Conservation (phyloP, 2,329 filamentous ascomycete genomes). For the Bipolaris bicolor region DNA sequence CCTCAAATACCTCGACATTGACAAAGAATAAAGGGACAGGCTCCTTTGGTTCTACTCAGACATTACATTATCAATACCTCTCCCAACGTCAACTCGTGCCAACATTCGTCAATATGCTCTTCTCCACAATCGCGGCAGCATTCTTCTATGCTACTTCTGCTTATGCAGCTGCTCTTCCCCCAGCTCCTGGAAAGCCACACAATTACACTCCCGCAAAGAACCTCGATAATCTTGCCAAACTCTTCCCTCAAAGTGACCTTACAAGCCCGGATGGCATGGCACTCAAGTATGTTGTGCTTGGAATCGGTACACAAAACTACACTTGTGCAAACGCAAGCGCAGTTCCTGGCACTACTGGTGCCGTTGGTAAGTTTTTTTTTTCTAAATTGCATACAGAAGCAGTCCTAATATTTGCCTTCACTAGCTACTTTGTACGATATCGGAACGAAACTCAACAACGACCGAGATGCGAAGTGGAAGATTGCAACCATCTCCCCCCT, state of each 20-base stretch:
- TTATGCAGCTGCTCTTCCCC: slow-evolving; percentile 22
- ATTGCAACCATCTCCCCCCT: slow-evolving; percentile 42
- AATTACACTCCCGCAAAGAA: slow-evolving; percentile 25
- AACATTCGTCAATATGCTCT: slow-evolving; percentile 34
- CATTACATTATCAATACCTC: background rate
- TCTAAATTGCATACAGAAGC: background rate
- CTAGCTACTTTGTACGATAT: slow-evolving; percentile 47
- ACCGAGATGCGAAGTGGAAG: slow-evolving; percentile 41
- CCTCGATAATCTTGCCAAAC: slow-evolving; percentile 33
- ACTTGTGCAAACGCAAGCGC: slow-evolving; percentile 48
- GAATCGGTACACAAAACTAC: slow-evolving; percentile 61
- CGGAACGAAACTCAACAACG: slow-evolving; percentile 38
- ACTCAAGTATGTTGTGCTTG: slow-evolving; percentile 57
- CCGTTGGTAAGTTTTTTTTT: slow-evolving; percentile 32
- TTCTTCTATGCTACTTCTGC: slow-evolving; percentile 28
- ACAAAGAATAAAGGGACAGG: background rate
- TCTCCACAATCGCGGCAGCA: slow-evolving; percentile 33
- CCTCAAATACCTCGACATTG: slow-evolving; percentile 21
- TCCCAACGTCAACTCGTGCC: background rate
- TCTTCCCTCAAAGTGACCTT: slow-evolving; percentile 40
- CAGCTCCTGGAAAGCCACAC: slow-evolving; percentile 15
- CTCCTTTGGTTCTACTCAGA: background rate
- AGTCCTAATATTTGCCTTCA: slow-evolving; percentile 17
- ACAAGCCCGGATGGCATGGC: slow-evolving; percentile 31
- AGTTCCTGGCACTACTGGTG: slow-evolving; percentile 42